Conservation (phyloP, 306 rosid species). For the Rubus parviflorus region DNA sequence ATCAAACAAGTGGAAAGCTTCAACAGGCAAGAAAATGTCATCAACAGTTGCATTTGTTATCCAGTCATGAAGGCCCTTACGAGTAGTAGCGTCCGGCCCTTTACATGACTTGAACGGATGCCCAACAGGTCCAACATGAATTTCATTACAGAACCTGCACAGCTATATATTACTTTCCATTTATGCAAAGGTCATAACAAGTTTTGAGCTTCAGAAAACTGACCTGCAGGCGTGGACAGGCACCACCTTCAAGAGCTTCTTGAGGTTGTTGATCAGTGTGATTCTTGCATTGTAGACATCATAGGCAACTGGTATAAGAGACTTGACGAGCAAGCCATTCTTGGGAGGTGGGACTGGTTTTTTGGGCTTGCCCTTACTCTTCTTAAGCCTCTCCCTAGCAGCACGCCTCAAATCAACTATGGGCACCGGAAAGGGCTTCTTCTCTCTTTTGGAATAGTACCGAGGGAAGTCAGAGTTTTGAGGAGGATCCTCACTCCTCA, state of each 20-base stretch:
- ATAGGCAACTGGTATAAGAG: constrained; percentile 70
- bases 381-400: constrained; percentile 92
- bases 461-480: constrained; percentile 84
- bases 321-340: constrained; percentile 81
- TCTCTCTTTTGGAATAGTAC: constrained; percentile 72
- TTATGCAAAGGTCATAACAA: neutral
- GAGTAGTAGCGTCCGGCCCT: constrained; percentile 56
- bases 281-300: constrained; percentile 76
- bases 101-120: constrained; percentile 93
- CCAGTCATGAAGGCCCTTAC: constrained; percentile 85
- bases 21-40: constrained; percentile 73
- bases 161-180: neutral
- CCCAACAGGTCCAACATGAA: constrained; percentile 89
- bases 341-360: constrained; percentile 67
- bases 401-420: constrained; percentile 84
- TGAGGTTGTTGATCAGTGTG: constrained; percentile 79
- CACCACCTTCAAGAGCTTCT: constrained; percentile 78
- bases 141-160: constrained; percentile 88
- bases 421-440: constrained; percentile 87
- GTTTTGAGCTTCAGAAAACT: constrained; percentile 17
- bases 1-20: constrained; percentile 80
- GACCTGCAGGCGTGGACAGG: constrained; percentile 93
- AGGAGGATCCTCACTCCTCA: constrained; percentile 53
- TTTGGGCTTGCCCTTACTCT: constrained; percentile 60
- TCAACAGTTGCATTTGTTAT: constrained; percentile 56